Evolutionary conservation across 1,139 yeast species (phyloP).

Genomic region (Kurtzmaniella natalensis): DNA sequence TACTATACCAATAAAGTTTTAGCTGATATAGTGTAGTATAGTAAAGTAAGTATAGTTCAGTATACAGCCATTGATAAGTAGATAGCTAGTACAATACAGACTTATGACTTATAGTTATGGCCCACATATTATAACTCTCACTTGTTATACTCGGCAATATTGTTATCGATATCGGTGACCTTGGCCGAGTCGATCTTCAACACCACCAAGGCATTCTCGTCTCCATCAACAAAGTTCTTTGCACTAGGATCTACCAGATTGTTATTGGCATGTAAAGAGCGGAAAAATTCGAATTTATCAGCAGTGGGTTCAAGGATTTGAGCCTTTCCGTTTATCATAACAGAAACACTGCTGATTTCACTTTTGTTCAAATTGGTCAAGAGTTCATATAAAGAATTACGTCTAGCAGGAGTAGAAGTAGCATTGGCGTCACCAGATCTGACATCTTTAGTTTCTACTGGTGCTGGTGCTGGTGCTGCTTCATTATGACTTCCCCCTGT

Average conservation of each 20-base stretch:
- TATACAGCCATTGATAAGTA: no score
- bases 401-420: constrained; percentile 22
- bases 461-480: no score
- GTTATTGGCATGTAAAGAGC: constrained; percentile 53
- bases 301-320: constrained; percentile 39
- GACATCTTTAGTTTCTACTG: constrained; percentile 12
- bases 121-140: no score
- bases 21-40: no score
- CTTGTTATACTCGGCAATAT: constrained; percentile 44
- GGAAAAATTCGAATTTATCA: constrained; percentile 51
- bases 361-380: constrained; percentile 70
- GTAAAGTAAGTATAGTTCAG: no score
- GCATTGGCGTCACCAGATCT: constrained; percentile 12
- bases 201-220: constrained; percentile 59
- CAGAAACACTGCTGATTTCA: constrained; percentile 73
- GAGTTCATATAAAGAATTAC: constrained; percentile 53
- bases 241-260: constrained; percentile 72
- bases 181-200: constrained; percentile 63
- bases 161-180: constrained; percentile 77
- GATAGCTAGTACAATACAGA: no score
- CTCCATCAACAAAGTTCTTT: constrained; percentile 43
- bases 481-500: constrained; percentile 40
- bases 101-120: not conserved
- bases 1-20: no score
- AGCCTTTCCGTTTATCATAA: constrained; percentile 73